Evolutionary conservation across 805 yeast genomes (phyloP), one percentile per base, ranked within the genome.

Genomic region (Babjeviella inositovora): DNA sequence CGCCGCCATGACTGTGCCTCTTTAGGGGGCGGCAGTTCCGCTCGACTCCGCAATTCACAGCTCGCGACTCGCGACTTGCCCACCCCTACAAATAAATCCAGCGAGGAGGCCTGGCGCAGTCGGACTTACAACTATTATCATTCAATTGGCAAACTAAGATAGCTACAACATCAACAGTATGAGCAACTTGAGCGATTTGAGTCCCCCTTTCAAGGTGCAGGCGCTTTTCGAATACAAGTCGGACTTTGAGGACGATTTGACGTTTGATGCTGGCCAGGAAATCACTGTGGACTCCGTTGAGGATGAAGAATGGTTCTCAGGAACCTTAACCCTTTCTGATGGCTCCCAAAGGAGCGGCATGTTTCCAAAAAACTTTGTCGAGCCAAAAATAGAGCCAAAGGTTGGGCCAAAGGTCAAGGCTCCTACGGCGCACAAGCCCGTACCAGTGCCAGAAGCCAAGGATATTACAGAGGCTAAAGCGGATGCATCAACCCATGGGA

Each of bases 251-350:
- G 97, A 90, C 43, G 98, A 87, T 44, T 60, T 87, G 41, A 56
- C 63, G 16, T 85, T 87, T 35, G 43, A 45, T 1, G 65, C 54
- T 4, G 85, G 77, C 11, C 82, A 77, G 42, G 32, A 63, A 14
- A 73, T 87, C 32, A 65, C 70, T 4, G 95, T 87, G 14, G 69
- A 73, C 5, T 69, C 66, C 18, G 57, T 80, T 25, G 94, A 82
- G 34, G 96, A 87, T 44, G 93, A 72, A 5, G 94, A 85, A 32
- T 90, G 97, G 97, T 76, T 67, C 40, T 54, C 63, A 18, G 98
- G 98, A 3, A 50, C 57, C 4, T 76, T 63, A 35, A 38, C 37
- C 3, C 62, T 52, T 29, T 17, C 28, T 2, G 50, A 52, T 15
- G 80, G 80, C 5, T 38, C 31, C 7, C 20, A 34, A 13, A 47